Conservation (phyloP, 148 eudicot species). For the Vaccinium macrocarpon region DNA sequence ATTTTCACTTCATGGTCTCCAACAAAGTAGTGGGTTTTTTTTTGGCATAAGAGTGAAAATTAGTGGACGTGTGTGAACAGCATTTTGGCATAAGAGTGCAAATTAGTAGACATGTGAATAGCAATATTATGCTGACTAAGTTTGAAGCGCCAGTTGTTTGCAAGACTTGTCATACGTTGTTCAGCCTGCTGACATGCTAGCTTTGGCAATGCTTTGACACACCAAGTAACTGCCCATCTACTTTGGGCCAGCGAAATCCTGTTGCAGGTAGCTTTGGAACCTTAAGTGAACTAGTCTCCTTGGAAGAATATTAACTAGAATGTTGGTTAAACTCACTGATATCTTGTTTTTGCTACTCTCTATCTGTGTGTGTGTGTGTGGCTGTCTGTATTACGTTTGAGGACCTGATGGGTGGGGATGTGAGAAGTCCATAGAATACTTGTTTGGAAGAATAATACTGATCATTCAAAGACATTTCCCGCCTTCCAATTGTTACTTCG, state of each 20-base stretch:
- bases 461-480: neutral
- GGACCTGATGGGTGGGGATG: neutral
- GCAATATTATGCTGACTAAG: neutral
- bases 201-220: neutral
- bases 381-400: neutral
- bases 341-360: neutral
- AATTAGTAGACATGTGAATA: too few species aligned
- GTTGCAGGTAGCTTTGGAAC: conserved; percentile 2
- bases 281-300: neutral
- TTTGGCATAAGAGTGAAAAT: neutral
- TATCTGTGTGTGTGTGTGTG: too few species aligned
- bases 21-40: too few species aligned
- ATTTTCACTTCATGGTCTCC: neutral
- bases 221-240: neutral
- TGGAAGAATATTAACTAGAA: neutral
- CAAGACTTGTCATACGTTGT: neutral
- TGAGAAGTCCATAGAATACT: neutral
- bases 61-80: neutral
- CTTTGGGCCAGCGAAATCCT: neutral
- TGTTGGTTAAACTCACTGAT: neutral
- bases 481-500: neutral
- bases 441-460: neutral
- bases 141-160: neutral
- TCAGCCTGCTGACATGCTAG: neutral
- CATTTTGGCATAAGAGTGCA: too few species aligned